Base-by-base conservation (phyloP, 331 rosid genomes). In the Arachis monticola region DNA sequence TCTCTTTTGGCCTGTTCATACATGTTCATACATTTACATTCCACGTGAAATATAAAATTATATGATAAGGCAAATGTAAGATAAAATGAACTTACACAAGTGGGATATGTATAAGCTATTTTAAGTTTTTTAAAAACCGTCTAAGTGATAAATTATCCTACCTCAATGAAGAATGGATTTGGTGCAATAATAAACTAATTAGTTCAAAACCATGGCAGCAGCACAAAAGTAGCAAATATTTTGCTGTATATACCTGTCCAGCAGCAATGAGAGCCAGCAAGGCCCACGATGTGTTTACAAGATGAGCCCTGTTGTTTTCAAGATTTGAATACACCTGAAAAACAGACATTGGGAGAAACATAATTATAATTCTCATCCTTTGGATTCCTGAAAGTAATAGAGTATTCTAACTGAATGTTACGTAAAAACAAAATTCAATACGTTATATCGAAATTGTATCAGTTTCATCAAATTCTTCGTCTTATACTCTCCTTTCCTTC, bases 221-320 rank as follows among this genome's bases (percentile, higher is more conserved):
- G 60, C 13, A 51, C 70, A 72, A 32, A 62, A 48, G 47, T 10
- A 52, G 56, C 52, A 70, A 72, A 82, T 48, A 22, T 46, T 46
- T 73, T 70, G 55, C 48, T 79, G 35, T 8, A 22, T 22, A 59
- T 85, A 90, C 97, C 96, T 90, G 98, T 52, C 87, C 90, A 60
- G 92, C 96, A 72, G 72, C 91, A 42, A 90, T 84, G 52, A 92
- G 96, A 65, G 92, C 83, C 80, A 84, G 64, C 88, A 90, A 59
- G 56, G 98, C 96, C 96, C 96, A 92, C 72, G 83, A 94, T 5
- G 94, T 92, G 63, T 85, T 88, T 52, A 92, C 98, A 30, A 80
- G 82, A 83, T 92, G 98, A 30, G 94, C 63, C 77, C 82, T 83
- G 80, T 85, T 73, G 38, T 80, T 73, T 70, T 92, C 86, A 46